phyloP scores from a whole-genome alignment of 345 rosid genomes.

The Syzygium grande region DNA sequence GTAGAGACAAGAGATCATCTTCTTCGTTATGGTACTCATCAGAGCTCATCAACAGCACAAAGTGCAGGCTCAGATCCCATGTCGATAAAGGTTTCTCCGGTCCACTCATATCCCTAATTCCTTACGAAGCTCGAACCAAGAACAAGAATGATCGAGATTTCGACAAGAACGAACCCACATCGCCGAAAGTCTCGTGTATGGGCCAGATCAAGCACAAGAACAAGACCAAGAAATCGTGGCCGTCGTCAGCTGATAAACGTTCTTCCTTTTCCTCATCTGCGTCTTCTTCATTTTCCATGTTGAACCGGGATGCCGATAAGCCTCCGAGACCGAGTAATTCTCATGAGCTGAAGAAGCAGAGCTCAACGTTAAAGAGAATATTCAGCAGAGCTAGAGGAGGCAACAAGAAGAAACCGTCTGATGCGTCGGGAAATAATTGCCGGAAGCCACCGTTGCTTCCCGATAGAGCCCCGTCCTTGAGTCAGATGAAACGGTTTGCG shows the following conservation, averaged over 20 bases:
- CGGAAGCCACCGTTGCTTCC: background rate
- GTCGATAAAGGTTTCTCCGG: slow-evolving; percentile 40
- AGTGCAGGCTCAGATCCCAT: background rate
- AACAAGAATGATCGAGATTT: slow-evolving; percentile 10
- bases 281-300: background rate
- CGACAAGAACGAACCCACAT: slow-evolving; percentile 56
- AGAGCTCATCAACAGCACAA: background rate
- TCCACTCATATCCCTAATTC: slow-evolving; percentile 56
- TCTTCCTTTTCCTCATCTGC: background rate
- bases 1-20: slow-evolving; percentile 25
- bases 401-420: background rate
- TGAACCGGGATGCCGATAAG: background rate
- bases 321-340: background rate
- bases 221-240: background rate
- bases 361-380: slow-evolving; percentile 27
- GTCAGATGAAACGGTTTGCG: slow-evolving; percentile 72
- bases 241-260: background rate
- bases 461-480: slow-evolving; percentile 44
- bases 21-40: background rate
- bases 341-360: slow-evolving; percentile 15
- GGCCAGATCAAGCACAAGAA: slow-evolving; percentile 81
- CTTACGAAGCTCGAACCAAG: slow-evolving; percentile 44
- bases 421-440: background rate
- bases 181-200: slow-evolving; percentile 90
- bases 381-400: slow-evolving; percentile 13